Evolutionary conservation across 2,329 filamentous ascomycete genomes (phyloP).

Genomic region (Ceratocystis cacaofunesta): DNA sequence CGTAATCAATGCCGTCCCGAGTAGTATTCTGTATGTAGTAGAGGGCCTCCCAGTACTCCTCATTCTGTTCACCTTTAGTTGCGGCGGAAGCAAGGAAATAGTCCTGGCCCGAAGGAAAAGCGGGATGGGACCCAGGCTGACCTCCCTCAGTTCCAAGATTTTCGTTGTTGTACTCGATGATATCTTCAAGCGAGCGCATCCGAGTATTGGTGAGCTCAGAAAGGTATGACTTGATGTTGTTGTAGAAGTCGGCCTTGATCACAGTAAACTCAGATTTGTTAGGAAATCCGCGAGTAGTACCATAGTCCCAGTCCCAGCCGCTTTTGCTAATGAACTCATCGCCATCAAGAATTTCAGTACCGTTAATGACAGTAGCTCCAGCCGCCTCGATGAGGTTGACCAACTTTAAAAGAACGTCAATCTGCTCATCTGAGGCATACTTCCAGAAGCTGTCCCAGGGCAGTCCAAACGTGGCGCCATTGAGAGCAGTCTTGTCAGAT

Average conservation of each 20-base stretch:
- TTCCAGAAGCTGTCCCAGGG: constrained; percentile 61
- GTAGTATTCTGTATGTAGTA: constrained; percentile 43
- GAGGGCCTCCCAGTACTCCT: constrained; percentile 53
- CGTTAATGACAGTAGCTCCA: constrained; percentile 54
- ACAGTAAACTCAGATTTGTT: constrained; percentile 63
- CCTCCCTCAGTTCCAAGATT: constrained; percentile 56
- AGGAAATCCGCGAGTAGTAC: constrained; percentile 42
- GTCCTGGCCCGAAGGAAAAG: constrained; percentile 57
- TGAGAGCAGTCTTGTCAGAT: constrained; percentile 36
- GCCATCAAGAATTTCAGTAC: constrained; percentile 51
- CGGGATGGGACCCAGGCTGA: constrained; percentile 39
- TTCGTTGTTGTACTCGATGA: constrained; percentile 48
- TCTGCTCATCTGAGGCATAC: constrained; percentile 41
- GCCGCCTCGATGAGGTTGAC: constrained; percentile 36
- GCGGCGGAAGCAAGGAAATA: constrained; percentile 49
- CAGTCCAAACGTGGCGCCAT: constrained; percentile 51
- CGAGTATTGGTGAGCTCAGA: constrained; percentile 46
- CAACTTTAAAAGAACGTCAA: constrained; percentile 31
- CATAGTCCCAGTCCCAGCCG: constrained; percentile 65
- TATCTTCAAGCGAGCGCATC: constrained; percentile 45
- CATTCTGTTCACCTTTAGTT: constrained; percentile 45
- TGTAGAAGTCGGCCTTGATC: constrained; percentile 56
- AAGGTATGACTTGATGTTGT: constrained; percentile 46
- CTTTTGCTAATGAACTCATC: constrained; percentile 46
- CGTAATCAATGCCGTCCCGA: constrained; percentile 55